Conservation (phyloP, 352 stramenopile genomes). For the Globisporangium uncinulatum region DNA sequence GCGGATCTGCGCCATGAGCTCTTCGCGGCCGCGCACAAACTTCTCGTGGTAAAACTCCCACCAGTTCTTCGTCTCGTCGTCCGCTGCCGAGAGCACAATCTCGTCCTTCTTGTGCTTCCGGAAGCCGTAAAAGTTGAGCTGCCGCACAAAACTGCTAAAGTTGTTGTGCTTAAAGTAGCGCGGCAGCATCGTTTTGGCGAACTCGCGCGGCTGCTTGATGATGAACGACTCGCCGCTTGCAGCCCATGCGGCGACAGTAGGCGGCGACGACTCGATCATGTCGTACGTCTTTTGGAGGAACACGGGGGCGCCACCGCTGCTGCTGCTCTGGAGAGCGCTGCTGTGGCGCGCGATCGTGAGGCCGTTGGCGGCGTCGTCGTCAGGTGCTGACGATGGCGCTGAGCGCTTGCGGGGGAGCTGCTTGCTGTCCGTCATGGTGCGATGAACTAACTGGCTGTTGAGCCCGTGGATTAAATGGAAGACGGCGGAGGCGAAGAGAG, state of each 20-base stretch:
- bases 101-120: constrained; percentile 91
- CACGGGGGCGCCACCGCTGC: constrained; percentile 37
- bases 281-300: constrained; percentile 93
- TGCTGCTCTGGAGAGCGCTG: constrained; percentile 9
- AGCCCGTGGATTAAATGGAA: no score
- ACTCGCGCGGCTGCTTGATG: constrained; percentile 90
- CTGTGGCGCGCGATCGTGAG: constrained; percentile 17
- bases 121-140: constrained; percentile 94
- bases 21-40: constrained; percentile 80
- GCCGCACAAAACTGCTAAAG: constrained; percentile 91
- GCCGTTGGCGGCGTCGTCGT: constrained; percentile 1
- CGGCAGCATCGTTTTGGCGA: constrained; percentile 87
- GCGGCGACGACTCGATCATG: constrained; percentile 88
- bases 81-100: constrained; percentile 68
- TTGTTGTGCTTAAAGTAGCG: constrained; percentile 95
- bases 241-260: constrained; percentile 73
- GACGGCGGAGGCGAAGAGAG: no score
- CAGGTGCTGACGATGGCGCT: not conserved
- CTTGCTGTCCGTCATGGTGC: constrained; percentile 8
- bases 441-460: not conserved
- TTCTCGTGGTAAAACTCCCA: constrained; percentile 92
- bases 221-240: constrained; percentile 84
- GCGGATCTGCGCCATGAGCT: constrained; percentile 85
- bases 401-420: constrained; percentile 9
- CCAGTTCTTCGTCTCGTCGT: constrained; percentile 83